These are phyloP conservation scores for Globisporangium heterothallicum DNA, from an alignment of 352 stramenopile species.

Conservation along the genomic window DNA sequence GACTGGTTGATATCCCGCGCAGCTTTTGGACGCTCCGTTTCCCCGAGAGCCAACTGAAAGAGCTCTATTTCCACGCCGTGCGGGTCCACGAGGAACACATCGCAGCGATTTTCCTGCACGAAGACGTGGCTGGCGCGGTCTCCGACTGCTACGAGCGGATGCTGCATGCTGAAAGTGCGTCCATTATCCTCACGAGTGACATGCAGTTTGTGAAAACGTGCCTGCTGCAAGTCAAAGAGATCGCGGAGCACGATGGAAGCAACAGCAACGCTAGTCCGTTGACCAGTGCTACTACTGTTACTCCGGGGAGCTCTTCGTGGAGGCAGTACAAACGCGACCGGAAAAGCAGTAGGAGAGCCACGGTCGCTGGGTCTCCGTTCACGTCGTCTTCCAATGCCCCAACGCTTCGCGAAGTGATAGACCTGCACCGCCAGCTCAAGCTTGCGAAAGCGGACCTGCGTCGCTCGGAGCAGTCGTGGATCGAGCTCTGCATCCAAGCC, in stretches of 20 bases:
- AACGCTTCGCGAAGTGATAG: constrained; percentile 34
- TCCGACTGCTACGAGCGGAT: constrained; percentile 35
- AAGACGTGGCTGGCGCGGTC: constrained; percentile 43
- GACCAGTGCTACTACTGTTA: too few species aligned
- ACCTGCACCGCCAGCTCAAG: constrained; percentile 43
- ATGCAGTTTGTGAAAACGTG: constrained; percentile 61
- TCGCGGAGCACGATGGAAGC: constrained; percentile 21
- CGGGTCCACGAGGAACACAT: constrained; percentile 62
- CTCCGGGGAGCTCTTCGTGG: constrained; percentile 1
- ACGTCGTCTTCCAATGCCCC: constrained; percentile 19
- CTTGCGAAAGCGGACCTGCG: constrained; percentile 34
- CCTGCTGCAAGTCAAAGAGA: constrained; percentile 24
- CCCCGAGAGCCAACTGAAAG: constrained; percentile 33
- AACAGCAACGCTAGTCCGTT: too few species aligned
- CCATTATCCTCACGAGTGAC: constrained; percentile 61
- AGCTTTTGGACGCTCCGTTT: constrained; percentile 38
- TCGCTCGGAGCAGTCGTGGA: constrained; percentile 50
- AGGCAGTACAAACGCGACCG: constrained; percentile 14
- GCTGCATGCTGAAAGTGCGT: constrained; percentile 40
- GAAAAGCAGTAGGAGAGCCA: constrained; percentile 1
- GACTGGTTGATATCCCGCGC: constrained; percentile 54
- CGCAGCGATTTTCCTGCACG: constrained; percentile 53
- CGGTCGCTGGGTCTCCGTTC: constrained; percentile 1
- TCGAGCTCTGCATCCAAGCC: constrained; percentile 47
- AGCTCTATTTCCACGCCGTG: constrained; percentile 46